Percentiles rank a stretch among this genome's conserved stretches.
Conservation (phyloP, 495 filamentous ascomycete genomes). For the Xylaria scruposa region DNA sequence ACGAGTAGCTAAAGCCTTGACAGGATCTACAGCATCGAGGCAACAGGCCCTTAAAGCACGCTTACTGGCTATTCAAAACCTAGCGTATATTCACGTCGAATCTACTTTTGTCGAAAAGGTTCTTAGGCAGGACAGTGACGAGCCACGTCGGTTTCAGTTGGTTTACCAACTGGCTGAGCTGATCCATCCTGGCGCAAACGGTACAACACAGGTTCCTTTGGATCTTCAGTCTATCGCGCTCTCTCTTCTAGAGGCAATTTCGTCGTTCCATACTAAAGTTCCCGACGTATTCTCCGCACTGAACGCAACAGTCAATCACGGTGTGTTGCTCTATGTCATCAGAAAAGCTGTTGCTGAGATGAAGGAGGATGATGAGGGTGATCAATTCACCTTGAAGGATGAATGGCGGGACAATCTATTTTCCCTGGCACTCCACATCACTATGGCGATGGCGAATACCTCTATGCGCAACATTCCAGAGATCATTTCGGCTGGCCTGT, state of each 20-base stretch:
- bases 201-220: slow-evolving; percentile 68
- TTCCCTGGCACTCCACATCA: slow-evolving; percentile 77
- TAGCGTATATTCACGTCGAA: slow-evolving; percentile 88
- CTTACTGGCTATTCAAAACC: slow-evolving; percentile 86
- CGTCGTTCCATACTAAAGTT: slow-evolving; percentile 76
- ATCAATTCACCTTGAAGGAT: slow-evolving; percentile 67
- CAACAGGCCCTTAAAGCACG: slow-evolving; percentile 81
- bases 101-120: slow-evolving; percentile 80
- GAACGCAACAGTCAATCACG: slow-evolving; percentile 93
- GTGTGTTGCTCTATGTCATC: slow-evolving; percentile 91
- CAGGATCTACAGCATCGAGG: slow-evolving; percentile 66
- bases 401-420: slow-evolving; percentile 92
- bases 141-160: slow-evolving; percentile 86
- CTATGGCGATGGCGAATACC: slow-evolving; percentile 70
- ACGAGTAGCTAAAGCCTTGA: slow-evolving; percentile 79
- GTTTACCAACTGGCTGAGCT: slow-evolving; percentile 91
- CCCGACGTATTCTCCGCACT: slow-evolving; percentile 84
- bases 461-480: slow-evolving; percentile 59
- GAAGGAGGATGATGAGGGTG: slow-evolving; percentile 61
- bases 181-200: slow-evolving; percentile 76
- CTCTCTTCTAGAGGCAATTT: slow-evolving; percentile 78
- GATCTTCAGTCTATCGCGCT: slow-evolving; percentile 85
- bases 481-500: slow-evolving; percentile 83
- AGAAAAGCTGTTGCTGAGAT: slow-evolving; percentile 88
- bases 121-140: slow-evolving; percentile 85